Evolutionary conservation across 805 yeast genomes (phyloP).

Genomic region (Yamadazyma paraphyllophila): DNA sequence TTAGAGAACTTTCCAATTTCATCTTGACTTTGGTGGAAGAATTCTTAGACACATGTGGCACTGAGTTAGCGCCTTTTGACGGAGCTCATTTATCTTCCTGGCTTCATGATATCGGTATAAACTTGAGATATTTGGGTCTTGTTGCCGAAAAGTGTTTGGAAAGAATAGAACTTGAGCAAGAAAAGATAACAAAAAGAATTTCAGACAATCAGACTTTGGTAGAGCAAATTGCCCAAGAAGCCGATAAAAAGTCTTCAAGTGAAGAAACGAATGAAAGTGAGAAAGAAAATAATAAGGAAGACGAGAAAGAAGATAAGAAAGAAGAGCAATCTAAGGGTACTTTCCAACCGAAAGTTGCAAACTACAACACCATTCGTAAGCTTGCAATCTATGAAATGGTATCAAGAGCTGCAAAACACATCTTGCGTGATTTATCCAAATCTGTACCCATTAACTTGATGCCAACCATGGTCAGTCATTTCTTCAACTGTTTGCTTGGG

Average conservation of each 20-base stretch:
- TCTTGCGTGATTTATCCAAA: conserved; percentile 50
- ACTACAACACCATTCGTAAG: conserved; percentile 46
- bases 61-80: conserved; percentile 69
- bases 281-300: conserved; percentile 23
- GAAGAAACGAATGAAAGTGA: conserved; percentile 32
- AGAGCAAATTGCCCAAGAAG: conserved; percentile 25
- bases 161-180: conserved; percentile 14
- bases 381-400: conserved; percentile 66
- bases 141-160: conserved; percentile 40
- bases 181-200: conserved; percentile 19
- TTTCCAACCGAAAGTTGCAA: conserved; percentile 41
- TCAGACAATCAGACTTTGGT: conserved; percentile 24
- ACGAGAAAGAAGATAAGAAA: conserved; percentile 23
- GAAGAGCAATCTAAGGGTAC: conserved; percentile 30
- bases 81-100: conserved; percentile 69
- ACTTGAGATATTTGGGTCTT: conserved; percentile 80
- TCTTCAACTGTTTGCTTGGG: conserved; percentile 72
- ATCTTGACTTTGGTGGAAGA: conserved; percentile 62
- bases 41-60: conserved; percentile 54
- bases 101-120: conserved; percentile 82
- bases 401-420: conserved; percentile 76
- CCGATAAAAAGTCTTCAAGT: conserved; percentile 13
- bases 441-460: conserved; percentile 52
- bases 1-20: conserved; percentile 66
- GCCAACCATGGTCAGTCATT: conserved; percentile 62